These are phyloP conservation scores for Trichoderma harzianum DNA, from an alignment of 2,329 filamentous ascomycete species.

Conservation along the genomic window DNA sequence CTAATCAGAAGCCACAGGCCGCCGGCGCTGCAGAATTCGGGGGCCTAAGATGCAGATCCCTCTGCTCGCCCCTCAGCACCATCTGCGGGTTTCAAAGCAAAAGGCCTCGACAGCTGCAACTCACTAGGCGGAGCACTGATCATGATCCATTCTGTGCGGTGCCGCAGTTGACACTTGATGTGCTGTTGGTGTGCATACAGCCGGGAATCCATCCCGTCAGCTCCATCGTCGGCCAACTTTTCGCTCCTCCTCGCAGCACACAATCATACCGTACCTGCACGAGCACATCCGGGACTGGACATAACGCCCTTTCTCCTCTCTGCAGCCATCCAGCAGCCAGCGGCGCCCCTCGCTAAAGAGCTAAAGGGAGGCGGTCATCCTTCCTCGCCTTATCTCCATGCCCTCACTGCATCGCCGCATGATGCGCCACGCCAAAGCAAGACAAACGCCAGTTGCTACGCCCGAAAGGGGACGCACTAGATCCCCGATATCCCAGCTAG, in stretches of 20 bases:
- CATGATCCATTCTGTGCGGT: neutral
- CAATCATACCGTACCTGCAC: neutral
- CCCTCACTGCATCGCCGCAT: neutral
- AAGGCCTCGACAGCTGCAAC: neutral
- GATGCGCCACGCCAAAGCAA: conserved; percentile 16
- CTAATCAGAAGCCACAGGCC: neutral
- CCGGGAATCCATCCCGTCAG: neutral
- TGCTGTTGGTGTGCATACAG: neutral
- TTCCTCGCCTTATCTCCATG: neutral
- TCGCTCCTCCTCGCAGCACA: neutral
- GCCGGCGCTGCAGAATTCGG: neutral
- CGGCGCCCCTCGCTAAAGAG: neutral
- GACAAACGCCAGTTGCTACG: conserved; percentile 12
- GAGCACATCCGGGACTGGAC: neutral
- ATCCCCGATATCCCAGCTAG: neutral
- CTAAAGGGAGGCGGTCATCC: neutral
- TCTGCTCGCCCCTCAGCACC: neutral
- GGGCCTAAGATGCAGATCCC: neutral
- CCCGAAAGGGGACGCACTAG: conserved; percentile 10
- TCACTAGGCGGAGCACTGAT: neutral
- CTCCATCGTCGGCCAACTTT: neutral
- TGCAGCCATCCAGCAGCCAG: neutral
- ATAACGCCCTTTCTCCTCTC: neutral
- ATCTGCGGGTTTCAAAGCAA: neutral
- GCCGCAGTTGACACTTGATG: neutral